These are phyloP conservation scores for Neofusicoccum cordaticola DNA, from an alignment of 2,329 filamentous ascomycete genomes.

Conservation along the genomic window DNA sequence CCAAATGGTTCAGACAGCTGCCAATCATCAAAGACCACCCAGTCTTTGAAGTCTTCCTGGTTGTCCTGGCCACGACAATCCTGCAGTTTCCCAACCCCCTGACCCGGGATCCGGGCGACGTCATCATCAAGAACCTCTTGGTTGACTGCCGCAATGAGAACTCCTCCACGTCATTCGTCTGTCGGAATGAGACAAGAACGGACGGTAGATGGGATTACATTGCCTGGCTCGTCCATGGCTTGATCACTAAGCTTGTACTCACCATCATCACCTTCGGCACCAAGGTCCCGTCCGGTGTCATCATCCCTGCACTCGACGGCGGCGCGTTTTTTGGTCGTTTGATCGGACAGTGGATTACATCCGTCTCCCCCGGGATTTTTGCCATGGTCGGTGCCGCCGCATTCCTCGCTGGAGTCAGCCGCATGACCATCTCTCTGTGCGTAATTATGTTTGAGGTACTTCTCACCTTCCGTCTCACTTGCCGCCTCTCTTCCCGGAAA, in stretches of 20 bases:
- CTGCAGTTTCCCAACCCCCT: conserved; percentile 58
- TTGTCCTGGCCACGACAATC: conserved; percentile 53
- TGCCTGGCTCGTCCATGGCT: conserved; percentile 53
- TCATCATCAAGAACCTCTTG: conserved; percentile 56
- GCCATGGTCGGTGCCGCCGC: conserved; percentile 60
- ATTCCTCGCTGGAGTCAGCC: conserved; percentile 57
- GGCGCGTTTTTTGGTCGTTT: conserved; percentile 59
- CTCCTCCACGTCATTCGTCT: conserved; percentile 47
- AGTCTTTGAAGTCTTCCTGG: conserved; percentile 55
- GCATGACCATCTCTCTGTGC: conserved; percentile 58
- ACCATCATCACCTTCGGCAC: conserved; percentile 59
- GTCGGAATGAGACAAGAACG: conserved; percentile 44
- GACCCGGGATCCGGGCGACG: conserved; percentile 54
- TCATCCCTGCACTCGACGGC: conserved; percentile 58
- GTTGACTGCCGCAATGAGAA: conserved; percentile 50
- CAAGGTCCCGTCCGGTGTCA: conserved; percentile 60
- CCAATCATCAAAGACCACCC: conserved; percentile 54
- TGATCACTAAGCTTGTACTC: conserved; percentile 53
- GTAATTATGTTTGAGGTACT: conserved; percentile 58
- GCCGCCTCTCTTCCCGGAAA: neutral
- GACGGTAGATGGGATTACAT: conserved; percentile 43
- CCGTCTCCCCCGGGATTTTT: conserved; percentile 57
- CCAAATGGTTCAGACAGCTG: conserved; percentile 53
- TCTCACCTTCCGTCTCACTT: neutral
- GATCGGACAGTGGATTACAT: conserved; percentile 44